Percentiles rank a stretch among this genome's conserved stretches.
phyloP scores from a whole-genome alignment of 1,284 basidiomycete genomes.

The Sparassis latifolia region DNA sequence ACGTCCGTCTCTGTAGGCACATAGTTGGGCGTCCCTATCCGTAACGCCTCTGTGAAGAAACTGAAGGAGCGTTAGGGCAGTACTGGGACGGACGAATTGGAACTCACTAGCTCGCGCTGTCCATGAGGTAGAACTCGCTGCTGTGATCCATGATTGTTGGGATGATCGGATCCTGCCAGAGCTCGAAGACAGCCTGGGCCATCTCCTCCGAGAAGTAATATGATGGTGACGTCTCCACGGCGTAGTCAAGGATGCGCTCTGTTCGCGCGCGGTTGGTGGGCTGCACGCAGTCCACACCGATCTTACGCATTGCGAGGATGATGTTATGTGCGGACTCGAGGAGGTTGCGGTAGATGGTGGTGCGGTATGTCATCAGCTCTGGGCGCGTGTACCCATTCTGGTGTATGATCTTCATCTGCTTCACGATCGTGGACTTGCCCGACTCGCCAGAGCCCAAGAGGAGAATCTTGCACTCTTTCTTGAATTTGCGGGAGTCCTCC shows the following conservation, averaged over 20 bases:
- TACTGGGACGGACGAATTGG: neutral
- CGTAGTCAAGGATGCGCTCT: conserved; percentile 59
- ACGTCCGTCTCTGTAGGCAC: conserved; percentile 88
- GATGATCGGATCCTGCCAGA: conserved; percentile 92
- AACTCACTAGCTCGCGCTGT: conserved; percentile 85
- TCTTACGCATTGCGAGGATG: conserved; percentile 85
- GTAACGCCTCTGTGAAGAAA: conserved; percentile 83
- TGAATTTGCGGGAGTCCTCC: conserved; percentile 68
- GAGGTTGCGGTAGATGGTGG: conserved; percentile 82
- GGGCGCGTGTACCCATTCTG: conserved; percentile 85
- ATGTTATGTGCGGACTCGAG: conserved; percentile 89
- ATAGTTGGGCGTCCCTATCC: conserved; percentile 79
- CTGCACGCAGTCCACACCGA: conserved; percentile 78
- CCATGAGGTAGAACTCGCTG: conserved; percentile 95
- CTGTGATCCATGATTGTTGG: conserved; percentile 80
- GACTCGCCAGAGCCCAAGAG: conserved; percentile 83
- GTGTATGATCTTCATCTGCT: conserved; percentile 99
- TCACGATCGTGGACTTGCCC: conserved; percentile 94
- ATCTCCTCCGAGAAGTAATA: conserved; percentile 57
- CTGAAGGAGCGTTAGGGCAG: conserved; percentile 31
- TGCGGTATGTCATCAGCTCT: conserved; percentile 76
- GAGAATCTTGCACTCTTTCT: conserved; percentile 92
- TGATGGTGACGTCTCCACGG: conserved; percentile 29
- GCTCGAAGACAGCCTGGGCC: conserved; percentile 71
- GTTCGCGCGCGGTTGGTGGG: conserved; percentile 63